These are phyloP conservation scores for Podaxis mareebaensis DNA, from an alignment of 768 basidiomycete species.

Conservation along the genomic window DNA sequence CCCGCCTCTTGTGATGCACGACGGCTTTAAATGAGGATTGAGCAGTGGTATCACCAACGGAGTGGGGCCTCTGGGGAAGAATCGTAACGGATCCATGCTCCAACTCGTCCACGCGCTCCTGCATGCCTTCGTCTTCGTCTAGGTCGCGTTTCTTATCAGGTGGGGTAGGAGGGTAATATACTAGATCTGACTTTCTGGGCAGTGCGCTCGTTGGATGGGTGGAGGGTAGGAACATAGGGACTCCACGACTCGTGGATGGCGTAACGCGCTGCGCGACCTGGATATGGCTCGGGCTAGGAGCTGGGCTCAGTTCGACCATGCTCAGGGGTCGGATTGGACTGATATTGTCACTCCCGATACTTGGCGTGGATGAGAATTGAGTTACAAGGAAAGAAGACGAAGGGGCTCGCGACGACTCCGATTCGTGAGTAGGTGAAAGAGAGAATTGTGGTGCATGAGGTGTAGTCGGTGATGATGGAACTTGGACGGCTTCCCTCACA, in stretches of 20 bases:
- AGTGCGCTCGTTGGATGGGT: slow-evolving; percentile 15
- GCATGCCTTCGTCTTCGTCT: neutral
- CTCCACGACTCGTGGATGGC: slow-evolving; percentile 36
- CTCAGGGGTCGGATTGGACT: slow-evolving; percentile 32
- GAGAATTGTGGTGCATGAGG: neutral
- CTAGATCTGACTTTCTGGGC: slow-evolving; percentile 33
- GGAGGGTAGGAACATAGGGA: slow-evolving; percentile 36
- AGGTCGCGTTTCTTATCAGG: slow-evolving; percentile 23
- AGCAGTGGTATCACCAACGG: slow-evolving; percentile 13
- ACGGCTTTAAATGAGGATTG: slow-evolving; percentile 51
- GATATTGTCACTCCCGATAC: neutral
- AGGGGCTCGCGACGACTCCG: neutral
- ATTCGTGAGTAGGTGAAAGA: neutral
- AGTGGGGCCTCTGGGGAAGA: slow-evolving; percentile 24
- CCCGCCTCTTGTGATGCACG: slow-evolving; percentile 56
- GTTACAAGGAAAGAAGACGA: slow-evolving; percentile 2
- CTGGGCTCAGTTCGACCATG: slow-evolving; percentile 37
- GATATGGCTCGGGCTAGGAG: slow-evolving; percentile 29
- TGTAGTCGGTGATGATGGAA: slow-evolving; percentile 11
- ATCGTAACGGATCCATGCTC: slow-evolving; percentile 18
- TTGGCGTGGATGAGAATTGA: neutral
- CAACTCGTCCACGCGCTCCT: slow-evolving; percentile 7
- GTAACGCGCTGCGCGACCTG: slow-evolving; percentile 38
- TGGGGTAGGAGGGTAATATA: slow-evolving; percentile 38
- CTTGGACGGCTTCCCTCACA: neutral